Conservation (phyloP, 2,329 filamentous ascomycete species). For the Fusarium sp. region DNA sequence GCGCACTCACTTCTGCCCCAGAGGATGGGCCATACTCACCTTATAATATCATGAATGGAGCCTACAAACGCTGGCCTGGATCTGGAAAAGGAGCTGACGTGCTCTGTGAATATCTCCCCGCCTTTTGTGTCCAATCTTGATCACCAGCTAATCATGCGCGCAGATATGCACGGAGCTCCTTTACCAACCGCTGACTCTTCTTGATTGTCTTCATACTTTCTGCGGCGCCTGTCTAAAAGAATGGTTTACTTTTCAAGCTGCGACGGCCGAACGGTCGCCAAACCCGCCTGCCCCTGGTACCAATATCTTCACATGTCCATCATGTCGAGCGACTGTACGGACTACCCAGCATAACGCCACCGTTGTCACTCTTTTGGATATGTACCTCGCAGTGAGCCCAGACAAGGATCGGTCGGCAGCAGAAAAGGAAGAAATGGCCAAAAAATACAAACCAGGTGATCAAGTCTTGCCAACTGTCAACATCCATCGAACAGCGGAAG, state of each 20-base stretch:
- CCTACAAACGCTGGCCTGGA: conserved; percentile 66
- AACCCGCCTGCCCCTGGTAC: conserved; percentile 58
- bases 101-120: conserved; percentile 70
- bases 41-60: conserved; percentile 57
- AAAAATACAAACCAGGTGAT: conserved; percentile 83
- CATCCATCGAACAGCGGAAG: conserved; percentile 59
- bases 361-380: conserved; percentile 87
- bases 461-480: conserved; percentile 74
- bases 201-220: conserved; percentile 95
- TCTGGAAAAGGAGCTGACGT: conserved; percentile 92
- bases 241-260: conserved; percentile 88
- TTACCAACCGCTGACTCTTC: conserved; percentile 87
- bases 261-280: conserved; percentile 62
- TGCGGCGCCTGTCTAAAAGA: conserved; percentile 95
- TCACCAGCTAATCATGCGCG: conserved; percentile 30
- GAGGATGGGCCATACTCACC: conserved; percentile 26
- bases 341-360: conserved; percentile 91
- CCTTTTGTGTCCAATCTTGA: conserved; percentile 20
- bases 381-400: conserved; percentile 84
- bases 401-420: conserved; percentile 72
- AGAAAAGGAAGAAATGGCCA: conserved; percentile 80
- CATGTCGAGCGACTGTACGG: conserved; percentile 86
- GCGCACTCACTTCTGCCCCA: conserved; percentile 10
- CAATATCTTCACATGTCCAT: conserved; percentile 83
- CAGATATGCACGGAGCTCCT: conserved; percentile 97